Percentiles rank a stretch among this genome's conserved stretches.
Conservation (phyloP, 345 rosid genomes). For the Odontarrhena argentea region DNA sequence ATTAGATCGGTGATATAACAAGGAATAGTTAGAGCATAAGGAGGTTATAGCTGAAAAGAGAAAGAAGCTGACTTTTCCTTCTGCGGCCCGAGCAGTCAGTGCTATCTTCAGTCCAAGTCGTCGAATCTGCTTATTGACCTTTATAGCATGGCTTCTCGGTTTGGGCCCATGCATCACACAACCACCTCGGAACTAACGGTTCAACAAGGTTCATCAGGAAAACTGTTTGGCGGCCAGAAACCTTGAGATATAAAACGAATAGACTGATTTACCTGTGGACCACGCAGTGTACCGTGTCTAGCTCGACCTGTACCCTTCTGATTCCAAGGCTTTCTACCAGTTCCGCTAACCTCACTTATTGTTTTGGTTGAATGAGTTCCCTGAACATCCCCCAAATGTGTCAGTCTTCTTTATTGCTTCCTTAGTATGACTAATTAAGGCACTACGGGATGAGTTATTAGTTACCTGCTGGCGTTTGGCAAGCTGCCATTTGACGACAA, state of each 20-base stretch:
- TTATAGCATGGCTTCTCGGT: constrained; percentile 91
- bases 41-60: constrained; percentile 19
- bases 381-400: constrained; percentile 42
- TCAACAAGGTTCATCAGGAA: constrained; percentile 21
- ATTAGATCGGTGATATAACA: constrained; percentile 5
- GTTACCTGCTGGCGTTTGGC: constrained; percentile 88
- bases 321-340: constrained; percentile 85
- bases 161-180: constrained; percentile 89
- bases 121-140: constrained; percentile 87
- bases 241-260: constrained; percentile 4
- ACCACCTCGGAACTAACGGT: constrained; percentile 82
- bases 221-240: constrained; percentile 5
- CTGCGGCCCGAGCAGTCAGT: constrained; percentile 86
- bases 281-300: constrained; percentile 83
- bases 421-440: neutral
- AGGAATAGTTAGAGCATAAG: neutral
- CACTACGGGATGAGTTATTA: neutral
- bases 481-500: constrained; percentile 89
- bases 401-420: constrained; percentile 10
- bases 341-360: constrained; percentile 90
- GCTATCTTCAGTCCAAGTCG: constrained; percentile 93
- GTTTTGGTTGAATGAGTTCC: constrained; percentile 97
- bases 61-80: constrained; percentile 74
- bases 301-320: constrained; percentile 96
- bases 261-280: constrained; percentile 69